Base-by-base conservation (phyloP, 2,329 filamentous ascomycete species). In the Paecilomyces formosus region DNA sequence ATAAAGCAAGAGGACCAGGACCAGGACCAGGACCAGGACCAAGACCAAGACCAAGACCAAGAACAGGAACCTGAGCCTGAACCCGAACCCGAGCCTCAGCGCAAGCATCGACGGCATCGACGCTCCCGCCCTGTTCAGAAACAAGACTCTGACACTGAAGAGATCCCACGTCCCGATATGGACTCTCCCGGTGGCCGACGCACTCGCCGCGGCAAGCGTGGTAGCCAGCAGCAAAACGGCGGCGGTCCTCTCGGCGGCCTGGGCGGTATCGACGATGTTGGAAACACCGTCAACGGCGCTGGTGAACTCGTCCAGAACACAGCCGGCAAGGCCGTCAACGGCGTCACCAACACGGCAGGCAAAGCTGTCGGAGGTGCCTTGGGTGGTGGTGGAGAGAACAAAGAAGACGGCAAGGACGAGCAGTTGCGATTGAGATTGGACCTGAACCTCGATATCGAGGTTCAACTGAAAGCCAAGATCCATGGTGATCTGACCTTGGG, bases 401-500 rank as follows among this genome's bases (percentile, higher is more conserved):
- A 55, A 55, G 58, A 54, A 30, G 12, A 55, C 53, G 26, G 60
- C 26, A 58, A 60, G 5, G 60, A 61, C 35, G 60, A 61, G 6
- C 58, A 58, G 5, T 71, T 84, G 57, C 76, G 80, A 62, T 66
- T 84, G 69, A 73, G 81, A 62, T 64, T 84, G 62, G 82, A 84
- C 64, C 73, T 84, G 58, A 84, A 84, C 64, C 73, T 84, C 58
- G 82, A 84, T 65, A 80, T 84, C 68, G 82, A 84, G 66, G 78
- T 84, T 60, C 80, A 84, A 65, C 71, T 84, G 56, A 84, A 84
- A 74, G 82, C 82, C 18, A 83, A 82, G 73, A 84, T 84, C 67
- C 81, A 83, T 63, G 82, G 82, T 73, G 82, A 84, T 67, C 71
- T 84, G 55, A 84, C 84, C n/a, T 68, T 86, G 57, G 82, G 72